Evolutionary conservation across 2,329 filamentous ascomycete genomes (phyloP), one percentile per base, ranked within the genome.

Genomic region (Arachnopeziza araneosa): DNA sequence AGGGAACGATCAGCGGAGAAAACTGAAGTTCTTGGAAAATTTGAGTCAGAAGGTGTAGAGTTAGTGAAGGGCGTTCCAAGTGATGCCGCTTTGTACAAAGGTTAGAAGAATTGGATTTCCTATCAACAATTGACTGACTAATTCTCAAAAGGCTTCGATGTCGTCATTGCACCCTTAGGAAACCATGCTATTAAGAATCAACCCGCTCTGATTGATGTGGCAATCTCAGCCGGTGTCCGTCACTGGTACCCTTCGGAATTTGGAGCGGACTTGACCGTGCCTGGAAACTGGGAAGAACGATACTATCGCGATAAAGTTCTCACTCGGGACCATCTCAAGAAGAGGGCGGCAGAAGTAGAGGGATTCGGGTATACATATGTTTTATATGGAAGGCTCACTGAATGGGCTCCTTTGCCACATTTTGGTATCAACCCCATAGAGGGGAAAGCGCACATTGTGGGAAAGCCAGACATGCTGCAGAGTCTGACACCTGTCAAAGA

Each of bases 151-250:
- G 81, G 79, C 50, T 80, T 84, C 60, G 83, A 87, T 67, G 83
- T 80, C 1, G 75, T 84, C 7, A 69, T 87, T 51, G 78, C 77
- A 6, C 74, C 79, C 0, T 73, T 85, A 24, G 68, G 63, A 52
- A 54, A 55, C 14, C 52, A 63, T 22, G 64, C 64, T 8, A 30
- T 68, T 1, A 75, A 73, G 22, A 72, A 73, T 14, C 83, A 44
- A 14, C 36, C 36, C 2, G 36, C 36, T 44, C 36, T 44, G 2
- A 44, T 44, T 17, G 36, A 44, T 44, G 36, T 44, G 2, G 36
- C 36, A 17, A 44, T 44, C 36, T 44, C 36, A 14, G 36, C 36
- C 17, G 36, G 36, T 44, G 36, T 44, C 12, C 36, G 36, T 19
- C 36, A 44, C 17, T 44, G 36, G 36, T 44, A 44, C 17, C 36